Base-by-base conservation (phyloP, 2,329 filamentous ascomycete genomes). In the Gnomoniopsis sp. region DNA sequence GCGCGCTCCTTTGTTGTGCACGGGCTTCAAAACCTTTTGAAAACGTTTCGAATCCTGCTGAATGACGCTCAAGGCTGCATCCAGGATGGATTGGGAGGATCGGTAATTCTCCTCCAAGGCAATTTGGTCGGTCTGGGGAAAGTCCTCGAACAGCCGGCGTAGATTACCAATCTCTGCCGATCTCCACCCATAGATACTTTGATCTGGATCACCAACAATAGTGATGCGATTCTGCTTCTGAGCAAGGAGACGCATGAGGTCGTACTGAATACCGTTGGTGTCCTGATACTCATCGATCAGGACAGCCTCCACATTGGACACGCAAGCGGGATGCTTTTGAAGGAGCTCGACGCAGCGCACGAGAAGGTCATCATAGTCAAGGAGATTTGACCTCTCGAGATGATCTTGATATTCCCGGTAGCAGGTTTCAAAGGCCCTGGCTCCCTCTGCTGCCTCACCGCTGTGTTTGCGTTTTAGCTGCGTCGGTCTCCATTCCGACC, bases 271-370 rank as follows among this genome's bases (percentile, higher is more conserved):
- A 21, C 91, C 84, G 69, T 98, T 99, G 8, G 93, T 98, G 74
- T 99, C 93, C 73, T 99, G 93, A 63, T 97, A 99, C 70, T 99
- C 93, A 70, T 99, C 93, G 62, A 99, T 96, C 49, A 99, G 80
- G 7, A 98, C 92, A 0, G 91, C 86, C 71, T 97, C 87, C 19
- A 99, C 87, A 65, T 96, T 97, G 15, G 88, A 88, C 3, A 97
- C 93, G 67, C 93, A 97, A 15, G 84, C 79, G 0, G 93, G 91
- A 64, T 90, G 83, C 21, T 80, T 77, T 60, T 81, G 82, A 21
- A 99, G 80, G 12, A 99, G 80, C 60, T 96, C 86, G 10, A 90
- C 88, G 64, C 93, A 96, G 65, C 87, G 85, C 15, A 96, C 79
- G 6, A 99, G 81, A 22, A 99, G 80, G 70, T 99, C 95, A 67